phyloP scores from a whole-genome alignment of 441 rosid species.

The Populus hybrid region DNA sequence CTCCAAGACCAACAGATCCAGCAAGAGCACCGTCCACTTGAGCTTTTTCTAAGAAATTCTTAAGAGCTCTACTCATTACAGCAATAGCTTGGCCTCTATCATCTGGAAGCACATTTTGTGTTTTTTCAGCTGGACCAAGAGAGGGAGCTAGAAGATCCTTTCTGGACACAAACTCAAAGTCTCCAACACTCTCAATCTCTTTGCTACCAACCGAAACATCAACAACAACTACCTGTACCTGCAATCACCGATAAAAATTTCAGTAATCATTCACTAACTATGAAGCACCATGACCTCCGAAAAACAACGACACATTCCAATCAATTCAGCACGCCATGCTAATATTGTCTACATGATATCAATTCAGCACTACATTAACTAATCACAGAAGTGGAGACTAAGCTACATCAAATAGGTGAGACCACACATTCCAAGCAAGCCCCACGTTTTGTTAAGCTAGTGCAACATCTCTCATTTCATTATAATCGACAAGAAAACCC shows the following conservation, averaged over 20 bases:
- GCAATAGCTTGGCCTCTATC: slow-evolving; percentile 76
- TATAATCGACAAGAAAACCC: not conserved
- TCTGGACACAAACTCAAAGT: slow-evolving; percentile 50
- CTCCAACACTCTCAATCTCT: slow-evolving; percentile 33
- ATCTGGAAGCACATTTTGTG: slow-evolving; percentile 33
- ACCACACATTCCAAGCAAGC: not conserved
- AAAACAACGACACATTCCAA: too few relatives aligned
- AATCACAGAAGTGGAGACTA: not conserved
- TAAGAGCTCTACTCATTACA: slow-evolving; percentile 65
- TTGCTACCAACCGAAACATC: slow-evolving; percentile 65
- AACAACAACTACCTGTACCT: slow-evolving; percentile 69
- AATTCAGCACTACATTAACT: not conserved
- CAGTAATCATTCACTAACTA: not conserved
- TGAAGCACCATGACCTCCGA: not conserved
- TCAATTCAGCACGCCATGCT: not conserved
- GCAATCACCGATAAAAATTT: slow-evolving; percentile 14
- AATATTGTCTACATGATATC: not conserved
- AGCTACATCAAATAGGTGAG: not conserved
- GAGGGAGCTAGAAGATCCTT: slow-evolving; percentile 50
- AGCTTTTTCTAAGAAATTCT: slow-evolving; percentile 42
- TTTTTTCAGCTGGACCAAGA: slow-evolving; percentile 20
- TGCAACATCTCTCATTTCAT: not conserved
- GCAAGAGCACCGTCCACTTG: slow-evolving; percentile 38
- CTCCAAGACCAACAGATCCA: slow-evolving; percentile 83
- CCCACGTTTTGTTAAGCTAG: not conserved